Evolutionary conservation across 2,329 filamentous ascomycete genomes (phyloP).

Genomic region (Acephala macrosclerotiorum): DNA sequence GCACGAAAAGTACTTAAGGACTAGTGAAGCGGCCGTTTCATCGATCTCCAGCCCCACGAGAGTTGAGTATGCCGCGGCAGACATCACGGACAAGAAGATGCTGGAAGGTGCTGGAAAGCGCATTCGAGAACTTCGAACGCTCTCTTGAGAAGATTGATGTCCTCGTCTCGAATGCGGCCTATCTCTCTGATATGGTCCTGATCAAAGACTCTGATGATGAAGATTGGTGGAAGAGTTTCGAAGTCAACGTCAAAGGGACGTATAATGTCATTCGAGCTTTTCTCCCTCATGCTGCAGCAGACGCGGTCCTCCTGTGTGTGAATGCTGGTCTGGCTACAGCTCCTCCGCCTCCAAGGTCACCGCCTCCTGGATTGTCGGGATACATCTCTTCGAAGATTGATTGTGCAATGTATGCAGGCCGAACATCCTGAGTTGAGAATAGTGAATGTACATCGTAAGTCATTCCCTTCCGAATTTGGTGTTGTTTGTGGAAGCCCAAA

Average conservation of each 20-base stretch:
- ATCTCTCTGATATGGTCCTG: background rate
- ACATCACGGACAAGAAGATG: conserved; percentile 33
- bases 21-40: conserved; percentile 21
- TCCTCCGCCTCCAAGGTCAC: background rate
- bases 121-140: conserved; percentile 7
- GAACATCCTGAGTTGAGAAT: conserved; percentile 8
- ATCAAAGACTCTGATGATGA: conserved; percentile 2
- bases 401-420: conserved; percentile 1
- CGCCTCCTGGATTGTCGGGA: background rate
- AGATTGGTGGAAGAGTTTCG: conserved; percentile 14
- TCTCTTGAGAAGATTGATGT: conserved; percentile 17
- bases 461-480: too few species aligned
- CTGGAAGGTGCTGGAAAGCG: conserved; percentile 8
- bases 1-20: conserved; percentile 18
- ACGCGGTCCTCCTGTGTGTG: conserved; percentile 17
- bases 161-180: conserved; percentile 14
- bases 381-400: conserved; percentile 2
- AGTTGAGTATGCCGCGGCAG: conserved; percentile 37
- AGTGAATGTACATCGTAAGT: background rate
- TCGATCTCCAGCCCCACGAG: conserved; percentile 22
- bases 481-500: too few species aligned
- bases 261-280: conserved; percentile 19
- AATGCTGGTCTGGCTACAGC: conserved; percentile 9
- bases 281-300: conserved; percentile 1
- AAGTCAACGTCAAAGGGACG: conserved; percentile 22